Conservation (phyloP, 2,329 filamentous ascomycete genomes). For the Lasiodiplodia citricola region DNA sequence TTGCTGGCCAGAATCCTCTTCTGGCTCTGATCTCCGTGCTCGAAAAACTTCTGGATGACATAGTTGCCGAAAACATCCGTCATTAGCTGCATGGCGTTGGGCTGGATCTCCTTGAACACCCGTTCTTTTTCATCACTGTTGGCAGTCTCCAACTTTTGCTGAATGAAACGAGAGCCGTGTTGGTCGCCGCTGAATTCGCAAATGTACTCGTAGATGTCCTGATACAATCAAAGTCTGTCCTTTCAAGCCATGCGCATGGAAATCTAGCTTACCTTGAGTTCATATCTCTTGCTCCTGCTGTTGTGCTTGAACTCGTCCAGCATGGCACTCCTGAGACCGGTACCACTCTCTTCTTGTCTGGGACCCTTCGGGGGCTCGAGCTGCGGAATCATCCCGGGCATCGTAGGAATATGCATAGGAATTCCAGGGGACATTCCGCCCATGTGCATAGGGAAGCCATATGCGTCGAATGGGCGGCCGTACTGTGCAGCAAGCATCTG, state of each 20-base stretch:
- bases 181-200: conserved; percentile 97
- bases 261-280: conserved; percentile 67
- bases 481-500: conserved; percentile 45
- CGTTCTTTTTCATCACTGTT: conserved; percentile 96
- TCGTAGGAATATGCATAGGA: conserved; percentile 42
- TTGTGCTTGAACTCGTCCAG: conserved; percentile 81
- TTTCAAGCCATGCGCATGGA: neutral
- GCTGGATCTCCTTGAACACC: conserved; percentile 84
- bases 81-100: conserved; percentile 87
- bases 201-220: conserved; percentile 84
- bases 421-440: conserved; percentile 40
- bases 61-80: conserved; percentile 98
- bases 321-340: conserved; percentile 70
- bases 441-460: conserved; percentile 28
- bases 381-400: conserved; percentile 43
- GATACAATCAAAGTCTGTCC: neutral
- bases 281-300: conserved; percentile 76
- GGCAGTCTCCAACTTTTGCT: conserved; percentile 86
- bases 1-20: conserved; percentile 84
- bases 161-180: conserved; percentile 93
- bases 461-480: conserved; percentile 32
- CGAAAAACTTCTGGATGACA: conserved; percentile 96
- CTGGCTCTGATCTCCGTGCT: conserved; percentile 91
- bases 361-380: conserved; percentile 49
- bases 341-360: conserved; percentile 63